Evolutionary conservation across 495 filamentous ascomycete species (phyloP).

Genomic region (Patellaria atrata): DNA sequence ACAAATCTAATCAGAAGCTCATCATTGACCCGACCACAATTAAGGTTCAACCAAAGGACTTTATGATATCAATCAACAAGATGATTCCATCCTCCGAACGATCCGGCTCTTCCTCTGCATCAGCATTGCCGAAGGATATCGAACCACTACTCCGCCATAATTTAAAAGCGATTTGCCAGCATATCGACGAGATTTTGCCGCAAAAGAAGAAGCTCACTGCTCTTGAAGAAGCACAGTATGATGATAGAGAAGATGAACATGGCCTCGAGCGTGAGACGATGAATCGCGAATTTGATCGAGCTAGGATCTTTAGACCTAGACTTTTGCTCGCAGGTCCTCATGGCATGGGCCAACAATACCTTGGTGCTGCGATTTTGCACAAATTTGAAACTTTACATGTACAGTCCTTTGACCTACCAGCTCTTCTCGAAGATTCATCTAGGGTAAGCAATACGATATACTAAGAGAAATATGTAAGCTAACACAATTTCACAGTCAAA

Average conservation of each 20-base stretch:
- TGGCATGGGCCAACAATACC: conserved; percentile 91
- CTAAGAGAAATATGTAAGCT: conserved; percentile 51
- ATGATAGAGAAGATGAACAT: conserved; percentile 63
- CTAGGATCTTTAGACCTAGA: conserved; percentile 77
- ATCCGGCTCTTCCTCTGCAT: conserved; percentile 65
- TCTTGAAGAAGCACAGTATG: conserved; percentile 84
- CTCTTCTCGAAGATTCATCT: conserved; percentile 54
- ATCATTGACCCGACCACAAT: conserved; percentile 74
- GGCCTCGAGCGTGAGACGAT: conserved; percentile 74
- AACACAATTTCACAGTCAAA: conserved; percentile 37
- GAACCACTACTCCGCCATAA: conserved; percentile 68
- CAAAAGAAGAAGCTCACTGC: conserved; percentile 72
- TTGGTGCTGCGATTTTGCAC: conserved; percentile 73
- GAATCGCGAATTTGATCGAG: conserved; percentile 74
- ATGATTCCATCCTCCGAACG: conserved; percentile 90
- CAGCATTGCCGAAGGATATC: conserved; percentile 58
- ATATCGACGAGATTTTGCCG: conserved; percentile 67
- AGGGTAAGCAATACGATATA: conserved; percentile 53
- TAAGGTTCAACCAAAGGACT: conserved; percentile 75
- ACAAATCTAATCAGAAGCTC: conserved; percentile 79
- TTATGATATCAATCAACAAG: conserved; percentile 91
- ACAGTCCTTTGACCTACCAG: conserved; percentile 85
- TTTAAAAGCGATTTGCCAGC: conserved; percentile 46
- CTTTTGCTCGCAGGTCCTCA: conserved; percentile 60
- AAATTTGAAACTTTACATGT: conserved; percentile 88